Evolutionary conservation across 345 rosid genomes (phyloP).

Genomic region (Gossypium australe): DNA sequence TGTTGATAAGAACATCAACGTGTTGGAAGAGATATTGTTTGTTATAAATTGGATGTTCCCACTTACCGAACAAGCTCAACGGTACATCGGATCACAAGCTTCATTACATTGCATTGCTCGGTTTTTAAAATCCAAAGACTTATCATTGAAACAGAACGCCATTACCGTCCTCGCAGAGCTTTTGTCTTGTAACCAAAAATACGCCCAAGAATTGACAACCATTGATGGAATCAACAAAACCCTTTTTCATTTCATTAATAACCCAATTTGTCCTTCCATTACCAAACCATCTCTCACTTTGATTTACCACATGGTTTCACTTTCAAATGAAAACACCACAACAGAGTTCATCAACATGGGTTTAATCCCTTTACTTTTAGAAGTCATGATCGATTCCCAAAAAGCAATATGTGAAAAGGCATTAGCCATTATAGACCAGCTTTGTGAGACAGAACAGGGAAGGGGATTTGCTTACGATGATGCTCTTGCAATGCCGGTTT

Average conservation of each 20-base stretch:
- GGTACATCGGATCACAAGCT: conserved; percentile 22
- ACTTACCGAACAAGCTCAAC: conserved; percentile 23
- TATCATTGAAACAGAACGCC: conserved; percentile 24
- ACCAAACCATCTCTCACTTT: conserved; percentile 1
- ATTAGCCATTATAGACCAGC: background rate
- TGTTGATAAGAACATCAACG: conserved; percentile 4
- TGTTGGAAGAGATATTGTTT: conserved; percentile 33
- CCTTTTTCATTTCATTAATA: conserved; percentile 23
- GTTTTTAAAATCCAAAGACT: conserved; percentile 27
- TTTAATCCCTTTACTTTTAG: background rate
- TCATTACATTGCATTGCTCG: conserved; percentile 32
- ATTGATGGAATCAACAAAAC: conserved; percentile 23
- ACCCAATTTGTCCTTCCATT: conserved; percentile 19
- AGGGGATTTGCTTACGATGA: background rate
- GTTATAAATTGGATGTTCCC: conserved; percentile 39
- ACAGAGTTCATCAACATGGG: conserved; percentile 29
- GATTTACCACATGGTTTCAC: conserved; percentile 21
- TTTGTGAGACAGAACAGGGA: conserved; percentile 9
- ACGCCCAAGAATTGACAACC: conserved; percentile 13
- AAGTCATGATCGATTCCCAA: background rate
- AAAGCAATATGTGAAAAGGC: background rate
- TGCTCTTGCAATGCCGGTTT: background rate
- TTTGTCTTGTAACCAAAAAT: conserved; percentile 12
- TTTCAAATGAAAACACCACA: background rate
- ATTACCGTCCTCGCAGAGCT: conserved; percentile 28